These are phyloP conservation scores for Scheffersomyces stipitis DNA, from an alignment of 805 yeast species.

Conservation along the genomic window DNA sequence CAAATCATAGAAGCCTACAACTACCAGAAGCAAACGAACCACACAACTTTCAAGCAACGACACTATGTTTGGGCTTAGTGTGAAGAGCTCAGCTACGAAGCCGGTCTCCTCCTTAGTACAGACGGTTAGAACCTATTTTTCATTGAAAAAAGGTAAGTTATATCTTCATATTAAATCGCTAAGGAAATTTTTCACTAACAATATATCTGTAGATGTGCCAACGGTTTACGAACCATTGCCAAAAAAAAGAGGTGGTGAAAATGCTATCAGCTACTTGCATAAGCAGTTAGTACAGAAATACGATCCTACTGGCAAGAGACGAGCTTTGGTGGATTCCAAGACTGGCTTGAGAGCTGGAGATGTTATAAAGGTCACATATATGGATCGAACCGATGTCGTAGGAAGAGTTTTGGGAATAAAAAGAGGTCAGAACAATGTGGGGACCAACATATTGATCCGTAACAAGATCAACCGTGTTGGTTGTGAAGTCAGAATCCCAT, in stretches of 20 bases:
- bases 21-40: too few species aligned
- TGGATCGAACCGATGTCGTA: conserved; percentile 63
- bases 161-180: background rate
- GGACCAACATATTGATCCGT: conserved; percentile 77
- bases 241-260: conserved; percentile 45
- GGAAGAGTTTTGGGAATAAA: conserved; percentile 82
- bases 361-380: conserved; percentile 70
- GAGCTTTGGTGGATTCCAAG: conserved; percentile 48
- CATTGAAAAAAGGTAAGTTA: conserved; percentile 11
- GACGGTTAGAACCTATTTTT: conserved; percentile 17
- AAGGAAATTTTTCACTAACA: conserved; percentile 11
- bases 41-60: background rate
- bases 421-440: conserved; percentile 58
- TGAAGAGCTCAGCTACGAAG: conserved; percentile 5
- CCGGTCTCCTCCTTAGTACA: conserved; percentile 7
- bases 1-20: conserved; percentile 3
- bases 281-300: conserved; percentile 54
- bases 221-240: conserved; percentile 54
- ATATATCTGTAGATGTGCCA: conserved; percentile 7
- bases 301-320: conserved; percentile 73
- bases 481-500: conserved; percentile 77
- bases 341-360: conserved; percentile 76
- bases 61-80: conserved; percentile 10
- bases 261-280: conserved; percentile 45
- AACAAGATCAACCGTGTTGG: conserved; percentile 81